Percentiles rank a stretch among this genome's conserved stretches.
Conservation (phyloP, 805 yeast genomes). For the Kazachstania kunashirensis region DNA sequence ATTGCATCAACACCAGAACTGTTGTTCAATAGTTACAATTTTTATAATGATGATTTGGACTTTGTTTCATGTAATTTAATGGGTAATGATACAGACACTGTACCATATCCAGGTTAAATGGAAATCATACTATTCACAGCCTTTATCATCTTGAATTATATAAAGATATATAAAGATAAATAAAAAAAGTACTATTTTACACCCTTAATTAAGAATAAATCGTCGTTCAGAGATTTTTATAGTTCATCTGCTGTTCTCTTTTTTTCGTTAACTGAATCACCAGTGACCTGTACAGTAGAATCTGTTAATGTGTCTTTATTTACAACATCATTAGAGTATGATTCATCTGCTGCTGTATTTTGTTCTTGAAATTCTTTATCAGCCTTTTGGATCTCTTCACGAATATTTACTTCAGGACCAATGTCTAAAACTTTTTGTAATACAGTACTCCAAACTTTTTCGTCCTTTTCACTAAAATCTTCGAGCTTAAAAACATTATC, state of each 20-base stretch:
- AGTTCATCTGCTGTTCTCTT: not conserved
- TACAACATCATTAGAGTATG: not conserved
- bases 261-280: not conserved
- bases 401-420: conserved; percentile 35
- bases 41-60: conserved; percentile 8
- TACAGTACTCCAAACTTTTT: conserved; percentile 62
- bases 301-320: not conserved
- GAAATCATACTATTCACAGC: too few relatives aligned
- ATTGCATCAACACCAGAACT: conserved; percentile 10
- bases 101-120: not conserved
- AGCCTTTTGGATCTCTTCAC: conserved; percentile 31
- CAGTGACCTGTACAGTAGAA: not conserved
- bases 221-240: not conserved
- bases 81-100: conserved; percentile 22
- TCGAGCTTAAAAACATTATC: conserved; percentile 56
- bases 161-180: too few relatives aligned
- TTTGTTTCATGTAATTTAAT: conserved; percentile 36
- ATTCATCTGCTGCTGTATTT: not conserved
- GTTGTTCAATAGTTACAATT: conserved; percentile 26
- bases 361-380: conserved; percentile 15
- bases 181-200: too few relatives aligned
- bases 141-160: too few relatives aligned
- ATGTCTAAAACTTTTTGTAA: conserved; percentile 43
- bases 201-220: not conserved
- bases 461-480: conserved; percentile 54